These are phyloP conservation scores for Beauveria asiatica DNA, from an alignment of 2,329 filamentous ascomycete genomes.

Conservation along the genomic window DNA sequence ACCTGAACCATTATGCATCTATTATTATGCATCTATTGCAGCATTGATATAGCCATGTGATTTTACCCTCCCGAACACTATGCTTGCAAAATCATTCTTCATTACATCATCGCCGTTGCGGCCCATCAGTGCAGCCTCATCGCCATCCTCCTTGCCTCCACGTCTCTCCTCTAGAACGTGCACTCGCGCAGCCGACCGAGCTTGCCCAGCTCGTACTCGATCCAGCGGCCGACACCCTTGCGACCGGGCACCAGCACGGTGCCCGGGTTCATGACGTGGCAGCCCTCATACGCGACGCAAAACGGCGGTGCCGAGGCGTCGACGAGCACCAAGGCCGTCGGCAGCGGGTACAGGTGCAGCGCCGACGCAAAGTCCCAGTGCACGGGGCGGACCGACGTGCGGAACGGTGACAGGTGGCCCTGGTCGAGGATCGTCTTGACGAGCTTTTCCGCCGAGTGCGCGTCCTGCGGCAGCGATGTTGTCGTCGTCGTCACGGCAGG, in stretches of 20 bases:
- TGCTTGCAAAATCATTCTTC: not conserved
- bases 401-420: constrained; percentile 80
- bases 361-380: constrained; percentile 80
- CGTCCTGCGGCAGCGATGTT: constrained; percentile 36
- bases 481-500: constrained; percentile 13
- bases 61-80: not conserved
- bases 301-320: constrained; percentile 78
- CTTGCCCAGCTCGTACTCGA: constrained; percentile 70
- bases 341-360: constrained; percentile 79
- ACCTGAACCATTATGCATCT: not conserved
- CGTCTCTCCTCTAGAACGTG: constrained; percentile 36
- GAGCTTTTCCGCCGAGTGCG: constrained; percentile 60
- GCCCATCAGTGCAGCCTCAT: not conserved
- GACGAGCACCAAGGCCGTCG: constrained; percentile 72
- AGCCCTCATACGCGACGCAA: constrained; percentile 86
- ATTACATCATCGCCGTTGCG: not conserved
- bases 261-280: constrained; percentile 91
- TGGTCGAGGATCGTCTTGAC: constrained; percentile 91
- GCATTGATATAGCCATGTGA: not conserved
- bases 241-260: constrained; percentile 61
- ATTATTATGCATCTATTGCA: not conserved
- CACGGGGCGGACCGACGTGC: constrained; percentile 67
- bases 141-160: too few species aligned
- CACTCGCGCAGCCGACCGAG: constrained; percentile 57
- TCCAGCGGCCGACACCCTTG: constrained; percentile 66